phyloP scores from a whole-genome alignment of 495 filamentous ascomycete genomes.

The Geoglossum glabrum region DNA sequence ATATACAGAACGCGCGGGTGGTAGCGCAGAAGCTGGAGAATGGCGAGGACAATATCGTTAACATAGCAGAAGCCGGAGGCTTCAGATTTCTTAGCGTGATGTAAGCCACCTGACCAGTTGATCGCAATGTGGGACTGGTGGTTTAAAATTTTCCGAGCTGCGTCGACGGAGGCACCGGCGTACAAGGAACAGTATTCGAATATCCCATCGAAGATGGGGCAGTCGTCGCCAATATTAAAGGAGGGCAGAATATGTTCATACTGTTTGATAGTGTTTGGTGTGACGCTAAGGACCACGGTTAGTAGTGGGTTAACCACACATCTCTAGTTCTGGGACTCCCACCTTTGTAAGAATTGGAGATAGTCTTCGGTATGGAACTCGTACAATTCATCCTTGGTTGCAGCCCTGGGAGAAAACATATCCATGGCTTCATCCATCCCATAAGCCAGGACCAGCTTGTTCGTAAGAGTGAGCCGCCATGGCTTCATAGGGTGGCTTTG shows the following conservation, averaged over 20 bases:
- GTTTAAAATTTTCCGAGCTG: slow-evolving; percentile 71
- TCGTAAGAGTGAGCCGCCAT: slow-evolving; percentile 88
- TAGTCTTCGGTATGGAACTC: slow-evolving; percentile 81
- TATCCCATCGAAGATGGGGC: slow-evolving; percentile 87
- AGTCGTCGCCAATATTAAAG: slow-evolving; percentile 87
- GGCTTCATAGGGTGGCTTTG: slow-evolving; percentile 96
- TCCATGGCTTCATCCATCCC: slow-evolving; percentile 95
- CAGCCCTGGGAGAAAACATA: slow-evolving; percentile 59
- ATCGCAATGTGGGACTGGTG: slow-evolving; percentile 85
- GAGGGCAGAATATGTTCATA: slow-evolving; percentile 19
- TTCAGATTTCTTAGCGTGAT: slow-evolving; percentile 89
- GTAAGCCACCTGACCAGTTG: slow-evolving; percentile 97
- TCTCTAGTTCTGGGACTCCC: not conserved
- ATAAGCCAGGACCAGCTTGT: slow-evolving; percentile 80
- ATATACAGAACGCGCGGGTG: slow-evolving; percentile 91
- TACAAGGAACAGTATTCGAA: slow-evolving; percentile 92
- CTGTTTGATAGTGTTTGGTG: slow-evolving; percentile 13
- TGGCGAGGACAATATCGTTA: slow-evolving; percentile 93
- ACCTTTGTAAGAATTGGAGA: slow-evolving; percentile 59
- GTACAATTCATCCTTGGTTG: slow-evolving; percentile 69
- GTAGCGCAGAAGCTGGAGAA: slow-evolving; percentile 83
- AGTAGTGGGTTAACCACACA: not conserved
- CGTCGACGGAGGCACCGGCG: slow-evolving; percentile 73
- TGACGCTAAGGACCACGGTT: slow-evolving; percentile 21
- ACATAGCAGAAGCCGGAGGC: slow-evolving; percentile 95